These are phyloP conservation scores for Neltuma alba DNA, from an alignment of 306 rosid species.

Conservation along the genomic window DNA sequence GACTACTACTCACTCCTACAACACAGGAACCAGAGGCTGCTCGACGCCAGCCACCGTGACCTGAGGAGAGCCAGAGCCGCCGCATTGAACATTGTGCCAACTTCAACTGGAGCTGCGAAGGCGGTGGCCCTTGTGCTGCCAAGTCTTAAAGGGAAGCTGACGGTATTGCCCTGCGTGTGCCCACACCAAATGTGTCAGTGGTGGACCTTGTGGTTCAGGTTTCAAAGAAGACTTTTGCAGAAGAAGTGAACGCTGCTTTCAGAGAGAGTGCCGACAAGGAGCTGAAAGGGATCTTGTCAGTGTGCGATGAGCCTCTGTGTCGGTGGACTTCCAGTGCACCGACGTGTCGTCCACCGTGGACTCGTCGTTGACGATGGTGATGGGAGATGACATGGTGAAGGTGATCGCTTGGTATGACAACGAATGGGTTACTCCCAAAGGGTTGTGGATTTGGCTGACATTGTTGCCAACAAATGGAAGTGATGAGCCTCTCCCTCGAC, in stretches of 20 bases:
- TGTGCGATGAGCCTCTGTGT: conserved; percentile 95
- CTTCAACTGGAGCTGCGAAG: conserved; percentile 99
- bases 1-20: conserved; percentile 99
- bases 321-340: conserved; percentile 90
- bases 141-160: conserved; percentile 86
- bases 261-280: conserved; percentile 86
- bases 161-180: conserved; percentile 94
- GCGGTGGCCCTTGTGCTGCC: conserved; percentile 98
- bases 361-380: conserved; percentile 94
- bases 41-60: conserved; percentile 99
- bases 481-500: conserved; percentile 39
- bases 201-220: conserved; percentile 97
- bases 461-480: conserved; percentile 95
- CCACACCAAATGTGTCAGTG: conserved; percentile 95
- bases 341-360: conserved; percentile 96
- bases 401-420: conserved; percentile 99
- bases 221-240: conserved; percentile 90
- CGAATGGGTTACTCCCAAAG: conserved; percentile 98
- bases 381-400: conserved; percentile 99
- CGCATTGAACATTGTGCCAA: conserved; percentile 94
- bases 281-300: conserved; percentile 76
- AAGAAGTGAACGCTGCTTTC: conserved; percentile 92
- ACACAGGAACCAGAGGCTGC: conserved; percentile 96
- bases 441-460: conserved; percentile 97
- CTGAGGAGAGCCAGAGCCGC: conserved; percentile 95